phyloP scores from a whole-genome alignment of 2,329 filamentous ascomycete species.

The Herpotrichia juniperi region DNA sequence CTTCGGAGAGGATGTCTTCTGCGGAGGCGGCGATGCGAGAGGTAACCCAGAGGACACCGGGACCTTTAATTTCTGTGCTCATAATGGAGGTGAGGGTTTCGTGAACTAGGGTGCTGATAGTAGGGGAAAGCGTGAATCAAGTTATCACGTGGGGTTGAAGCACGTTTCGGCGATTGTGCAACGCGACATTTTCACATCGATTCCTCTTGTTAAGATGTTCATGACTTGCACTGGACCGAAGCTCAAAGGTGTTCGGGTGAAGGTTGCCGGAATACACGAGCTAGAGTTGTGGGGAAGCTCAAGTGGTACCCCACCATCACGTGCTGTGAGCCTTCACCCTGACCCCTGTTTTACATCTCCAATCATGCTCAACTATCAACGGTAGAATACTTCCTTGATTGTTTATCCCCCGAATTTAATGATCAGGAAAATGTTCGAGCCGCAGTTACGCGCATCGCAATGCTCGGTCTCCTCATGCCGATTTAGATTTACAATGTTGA shows the following conservation, averaged over 20 bases:
- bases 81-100: conserved; percentile 7
- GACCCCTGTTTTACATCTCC: conserved; percentile 1
- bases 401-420: conserved; percentile 2
- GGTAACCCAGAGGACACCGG: conserved; percentile 39
- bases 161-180: neutral
- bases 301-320: conserved; percentile 15
- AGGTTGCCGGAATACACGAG: conserved; percentile 10
- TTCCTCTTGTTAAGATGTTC: neutral
- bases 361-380: neutral
- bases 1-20: conserved; percentile 34
- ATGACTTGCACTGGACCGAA: neutral
- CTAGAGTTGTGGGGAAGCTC: neutral
- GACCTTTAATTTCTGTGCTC: conserved; percentile 28
- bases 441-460: neutral
- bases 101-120: neutral
- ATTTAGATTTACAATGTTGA: too few species aligned
- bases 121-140: conserved; percentile 1
- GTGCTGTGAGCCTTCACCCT: neutral
- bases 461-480: too few species aligned
- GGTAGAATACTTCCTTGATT: conserved; percentile 13
- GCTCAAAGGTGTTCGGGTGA: conserved; percentile 11
- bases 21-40: conserved; percentile 30
- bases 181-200: conserved; percentile 2
- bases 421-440: neutral
- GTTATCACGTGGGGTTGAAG: neutral